Evolutionary conservation across 495 filamentous ascomycete species (phyloP), one percentile per base, ranked within the genome.

Genomic region (Xylaria nigripes): DNA sequence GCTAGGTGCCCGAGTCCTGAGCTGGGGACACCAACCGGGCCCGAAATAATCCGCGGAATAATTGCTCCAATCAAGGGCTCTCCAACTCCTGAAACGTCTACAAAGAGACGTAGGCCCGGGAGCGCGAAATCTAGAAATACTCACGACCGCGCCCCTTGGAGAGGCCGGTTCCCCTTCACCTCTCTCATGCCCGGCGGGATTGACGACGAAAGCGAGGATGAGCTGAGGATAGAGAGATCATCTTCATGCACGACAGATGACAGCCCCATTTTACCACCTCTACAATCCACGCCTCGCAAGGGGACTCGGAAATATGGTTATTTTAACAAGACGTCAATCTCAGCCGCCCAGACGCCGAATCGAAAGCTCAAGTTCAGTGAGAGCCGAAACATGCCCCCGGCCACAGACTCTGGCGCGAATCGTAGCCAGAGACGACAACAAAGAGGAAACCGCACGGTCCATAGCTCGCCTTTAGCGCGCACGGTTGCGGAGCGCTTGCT

Each of bases 131-230:
- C 22, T 13, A 43, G 44, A 27, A 27, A 34, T 30, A 48, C 50
- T 27, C 34, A 22, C 18, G 48, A 44, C 10, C 59, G 25, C 25
- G 55, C 36, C 3, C 13, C 63, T 0, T 56, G 59, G 46, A 44
- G 49, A 29, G 57, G 47, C 38, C 59, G 54, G 24, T 53, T 45
- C 19, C 36, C 61, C 6, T 55, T 67, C 1, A 50, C 55, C 12
- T 62, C 61, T 24, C 58, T 67, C 25, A 10, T 62, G 32, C 57
- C 64, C 1, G 59, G 55, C 34, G 58, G 54, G 36, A 61, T 51
- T 1, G 55, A 61, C 27, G 54, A 57, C 40, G 61, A 57, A 22
- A 62, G 57, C 25, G 61, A 67, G 5, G 61, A 67, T 36, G 64
- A 67, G 36, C 50, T 64, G 2, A 64, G 61, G 22, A 38, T 51